Conservation (phyloP, 257 asterid species). For the Cruciata laevipes region DNA sequence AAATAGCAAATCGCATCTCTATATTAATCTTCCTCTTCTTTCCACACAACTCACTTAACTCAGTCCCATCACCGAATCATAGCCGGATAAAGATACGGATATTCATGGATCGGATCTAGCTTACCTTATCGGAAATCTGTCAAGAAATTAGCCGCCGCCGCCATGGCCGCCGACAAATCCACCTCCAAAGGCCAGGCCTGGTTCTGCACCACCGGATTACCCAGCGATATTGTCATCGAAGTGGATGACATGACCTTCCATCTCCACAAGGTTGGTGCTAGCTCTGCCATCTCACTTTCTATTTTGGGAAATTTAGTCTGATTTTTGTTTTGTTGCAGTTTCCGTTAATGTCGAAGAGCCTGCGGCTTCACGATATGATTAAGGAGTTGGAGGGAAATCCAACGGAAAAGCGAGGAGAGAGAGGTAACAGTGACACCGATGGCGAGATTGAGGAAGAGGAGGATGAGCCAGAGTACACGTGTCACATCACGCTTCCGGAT, state of each 20-base stretch:
- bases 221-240: constrained; percentile 72
- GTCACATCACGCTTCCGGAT: constrained; percentile 64
- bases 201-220: constrained; percentile 96
- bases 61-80: background rate
- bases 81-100: background rate
- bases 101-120: constrained; percentile 37
- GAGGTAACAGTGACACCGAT: constrained; percentile 12
- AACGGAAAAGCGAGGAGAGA: constrained; percentile 22
- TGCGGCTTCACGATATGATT: constrained; percentile 77
- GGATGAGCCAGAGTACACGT: constrained; percentile 33
- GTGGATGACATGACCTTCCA: constrained; percentile 89
- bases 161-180: constrained; percentile 63
- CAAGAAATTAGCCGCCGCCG: constrained; percentile 4
- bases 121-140: background rate
- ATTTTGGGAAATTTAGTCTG: constrained; percentile 1
- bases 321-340: constrained; percentile 35
- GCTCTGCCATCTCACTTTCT: background rate
- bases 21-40: no score
- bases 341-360: constrained; percentile 85
- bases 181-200: constrained; percentile 91
- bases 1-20: background rate
- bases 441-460: constrained; percentile 28
- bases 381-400: constrained; percentile 60
- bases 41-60: background rate
- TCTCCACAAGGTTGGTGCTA: constrained; percentile 64